A percentile compares a stretch with the other conserved stretches of the same genome.
phyloP scores from a whole-genome alignment of 768 basidiomycete species.

The Cubamyces lactineus region DNA sequence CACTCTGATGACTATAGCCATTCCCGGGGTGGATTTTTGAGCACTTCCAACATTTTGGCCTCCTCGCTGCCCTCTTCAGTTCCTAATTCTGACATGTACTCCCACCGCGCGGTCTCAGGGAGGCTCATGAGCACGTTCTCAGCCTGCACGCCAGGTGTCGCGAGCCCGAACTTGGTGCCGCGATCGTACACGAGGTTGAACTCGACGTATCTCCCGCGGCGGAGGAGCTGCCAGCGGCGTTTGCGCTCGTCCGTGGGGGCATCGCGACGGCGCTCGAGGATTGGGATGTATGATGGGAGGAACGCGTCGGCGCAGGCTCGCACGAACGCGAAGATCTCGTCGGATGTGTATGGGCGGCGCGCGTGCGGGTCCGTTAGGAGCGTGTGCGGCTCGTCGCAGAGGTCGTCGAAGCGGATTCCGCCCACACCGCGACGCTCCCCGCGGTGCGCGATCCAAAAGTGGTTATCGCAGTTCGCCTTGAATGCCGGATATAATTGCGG shows the following conservation, averaged over 20 bases:
- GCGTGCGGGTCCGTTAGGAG: slow-evolving; percentile 47
- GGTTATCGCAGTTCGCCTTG: slow-evolving; percentile 98
- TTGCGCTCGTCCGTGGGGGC: slow-evolving; percentile 64
- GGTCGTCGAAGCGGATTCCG: slow-evolving; percentile 96
- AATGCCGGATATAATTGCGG: slow-evolving; percentile 69
- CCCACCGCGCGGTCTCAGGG: slow-evolving; percentile 70
- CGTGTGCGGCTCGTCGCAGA: slow-evolving; percentile 66
- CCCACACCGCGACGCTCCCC: slow-evolving; percentile 87
- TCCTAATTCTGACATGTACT: slow-evolving; percentile 63
- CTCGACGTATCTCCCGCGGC: slow-evolving; percentile 90
- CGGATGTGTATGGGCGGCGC: slow-evolving; percentile 55
- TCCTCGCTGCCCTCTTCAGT: slow-evolving; percentile 51
- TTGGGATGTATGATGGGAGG: slow-evolving; percentile 88
- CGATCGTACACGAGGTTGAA: slow-evolving; percentile 74
- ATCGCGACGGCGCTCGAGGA: slow-evolving; percentile 61
- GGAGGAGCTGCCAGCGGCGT: slow-evolving; percentile 90
- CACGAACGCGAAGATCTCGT: slow-evolving; percentile 79
- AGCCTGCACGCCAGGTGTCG: slow-evolving; percentile 58
- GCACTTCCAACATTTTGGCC: slow-evolving; percentile 51
- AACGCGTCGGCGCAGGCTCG: slow-evolving; percentile 76
- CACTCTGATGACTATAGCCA: slow-evolving; percentile 39
- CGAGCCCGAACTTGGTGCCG: slow-evolving; percentile 68
- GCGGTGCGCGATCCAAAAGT: slow-evolving; percentile 92
- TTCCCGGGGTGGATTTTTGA: slow-evolving; percentile 46
- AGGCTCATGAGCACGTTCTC: slow-evolving; percentile 70